phyloP scores from a whole-genome alignment of 75 land plant genomes.

The Selaginella tamariscina region DNA sequence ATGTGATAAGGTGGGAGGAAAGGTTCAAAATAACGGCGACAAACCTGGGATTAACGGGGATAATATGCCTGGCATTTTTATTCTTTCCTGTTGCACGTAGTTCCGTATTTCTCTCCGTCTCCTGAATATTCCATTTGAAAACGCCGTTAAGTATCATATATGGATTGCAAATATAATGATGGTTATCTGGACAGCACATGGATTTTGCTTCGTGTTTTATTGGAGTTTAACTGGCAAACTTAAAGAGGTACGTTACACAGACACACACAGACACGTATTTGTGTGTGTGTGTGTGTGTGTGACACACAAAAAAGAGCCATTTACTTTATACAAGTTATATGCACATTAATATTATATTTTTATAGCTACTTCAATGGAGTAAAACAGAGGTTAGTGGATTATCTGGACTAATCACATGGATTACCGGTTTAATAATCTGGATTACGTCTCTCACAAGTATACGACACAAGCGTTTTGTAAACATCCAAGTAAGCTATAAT shows the following conservation, averaged over 20 bases:
- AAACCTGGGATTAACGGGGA: neutral
- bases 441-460: neutral
- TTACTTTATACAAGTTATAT: too few relatives aligned
- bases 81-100: constrained; percentile 5
- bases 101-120: constrained; percentile 4
- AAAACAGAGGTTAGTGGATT: neutral
- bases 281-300: too few relatives aligned
- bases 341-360: too few relatives aligned
- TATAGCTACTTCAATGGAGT: neutral
- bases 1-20: neutral
- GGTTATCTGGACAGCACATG: neutral
- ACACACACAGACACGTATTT: too few relatives aligned
- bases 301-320: too few relatives aligned
- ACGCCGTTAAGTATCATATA: constrained; percentile 6
- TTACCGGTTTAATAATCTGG: neutral
- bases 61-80: neutral
- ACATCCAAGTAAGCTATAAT: neutral
- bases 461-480: neutral
- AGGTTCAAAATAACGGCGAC: neutral
- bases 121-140: constrained; percentile 2
- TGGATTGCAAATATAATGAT: constrained; percentile 5
- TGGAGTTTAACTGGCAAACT: neutral
- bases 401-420: neutral
- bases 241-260: constrained; percentile 7
- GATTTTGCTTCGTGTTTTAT: neutral